Evolutionary conservation across 305 asterid species (phyloP).

Genomic region (Salvia sclarea): DNA sequence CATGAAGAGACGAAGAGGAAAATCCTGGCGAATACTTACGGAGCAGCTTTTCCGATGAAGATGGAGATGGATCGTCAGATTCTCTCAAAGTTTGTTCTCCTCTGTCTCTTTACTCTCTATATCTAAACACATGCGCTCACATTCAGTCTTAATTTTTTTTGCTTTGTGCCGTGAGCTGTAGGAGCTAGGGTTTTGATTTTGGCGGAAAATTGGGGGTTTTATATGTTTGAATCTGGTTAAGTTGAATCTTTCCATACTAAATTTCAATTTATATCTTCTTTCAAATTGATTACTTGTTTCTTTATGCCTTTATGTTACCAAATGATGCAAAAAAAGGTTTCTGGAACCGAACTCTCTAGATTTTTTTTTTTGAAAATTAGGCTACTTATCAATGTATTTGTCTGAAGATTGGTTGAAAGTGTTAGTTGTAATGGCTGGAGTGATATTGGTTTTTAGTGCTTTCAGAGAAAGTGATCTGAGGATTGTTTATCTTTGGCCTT

Average conservation of each 20-base stretch:
- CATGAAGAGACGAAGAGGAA: slow-evolving; percentile 55
- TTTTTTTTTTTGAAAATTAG: background rate
- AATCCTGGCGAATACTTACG: slow-evolving; percentile 60
- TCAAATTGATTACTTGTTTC: background rate
- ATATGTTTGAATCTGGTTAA: slow-evolving; percentile 18
- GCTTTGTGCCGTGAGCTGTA: slow-evolving; percentile 3
- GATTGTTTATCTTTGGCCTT: background rate
- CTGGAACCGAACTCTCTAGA: background rate
- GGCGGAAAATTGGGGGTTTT: slow-evolving; percentile 9
- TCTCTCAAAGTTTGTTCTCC: slow-evolving; percentile 63
- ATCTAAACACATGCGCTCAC: background rate
- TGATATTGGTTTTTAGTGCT: background rate
- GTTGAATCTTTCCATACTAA: background rate
- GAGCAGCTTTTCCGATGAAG: slow-evolving; percentile 84
- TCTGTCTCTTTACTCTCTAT: background rate
- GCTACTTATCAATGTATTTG: background rate
- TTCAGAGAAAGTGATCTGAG: background rate
- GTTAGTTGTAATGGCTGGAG: background rate
- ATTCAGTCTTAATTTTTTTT: slow-evolving; percentile 14
- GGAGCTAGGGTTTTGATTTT: slow-evolving; percentile 32
- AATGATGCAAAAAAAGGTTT: background rate
- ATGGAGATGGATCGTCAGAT: slow-evolving; percentile 89
- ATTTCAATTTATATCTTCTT: slow-evolving; percentile 4
- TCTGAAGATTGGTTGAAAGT: background rate
- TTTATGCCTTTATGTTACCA: background rate